These are phyloP conservation scores for Neurospora sp. DNA, from an alignment of 495 filamentous ascomycete genomes.

Conservation along the genomic window DNA sequence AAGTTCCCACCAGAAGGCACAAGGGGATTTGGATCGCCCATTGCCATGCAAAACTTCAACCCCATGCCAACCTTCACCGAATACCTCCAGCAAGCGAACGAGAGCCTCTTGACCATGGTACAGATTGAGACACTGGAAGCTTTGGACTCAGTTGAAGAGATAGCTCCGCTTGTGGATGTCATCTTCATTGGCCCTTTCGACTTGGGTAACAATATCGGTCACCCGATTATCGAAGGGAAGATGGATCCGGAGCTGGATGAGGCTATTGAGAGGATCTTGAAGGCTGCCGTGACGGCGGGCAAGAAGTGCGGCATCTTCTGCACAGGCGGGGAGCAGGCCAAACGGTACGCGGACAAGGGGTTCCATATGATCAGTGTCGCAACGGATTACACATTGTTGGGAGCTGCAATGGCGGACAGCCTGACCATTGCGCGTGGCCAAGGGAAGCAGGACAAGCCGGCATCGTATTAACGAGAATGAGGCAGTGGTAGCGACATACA, in stretches of 20 bases:
- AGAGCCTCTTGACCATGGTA: slow-evolving; percentile 57
- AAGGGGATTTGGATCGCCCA: slow-evolving; percentile 59
- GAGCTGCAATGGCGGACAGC: slow-evolving; percentile 31
- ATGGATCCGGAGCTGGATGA: slow-evolving; percentile 54
- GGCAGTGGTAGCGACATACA: background rate
- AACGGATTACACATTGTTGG: slow-evolving; percentile 49
- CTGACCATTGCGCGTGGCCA: slow-evolving; percentile 38
- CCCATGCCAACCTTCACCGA: slow-evolving; percentile 43
- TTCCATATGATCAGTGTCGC: slow-evolving; percentile 68
- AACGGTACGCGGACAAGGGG: slow-evolving; percentile 51
- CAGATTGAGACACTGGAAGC: slow-evolving; percentile 78
- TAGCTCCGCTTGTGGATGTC: slow-evolving; percentile 64
- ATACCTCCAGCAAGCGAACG: slow-evolving; percentile 69
- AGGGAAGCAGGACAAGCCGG: slow-evolving; percentile 16
- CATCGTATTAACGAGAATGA: slow-evolving; percentile 20
- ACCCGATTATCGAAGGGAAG: slow-evolving; percentile 51
- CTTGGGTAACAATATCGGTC: slow-evolving; percentile 64
- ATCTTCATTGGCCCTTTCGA: slow-evolving; percentile 75
- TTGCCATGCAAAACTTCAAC: slow-evolving; percentile 53
- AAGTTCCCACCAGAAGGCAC: slow-evolving; percentile 58
- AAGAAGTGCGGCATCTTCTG: slow-evolving; percentile 77
- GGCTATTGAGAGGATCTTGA: slow-evolving; percentile 54
- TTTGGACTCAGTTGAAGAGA: slow-evolving; percentile 58
- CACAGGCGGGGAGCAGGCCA: slow-evolving; percentile 54
- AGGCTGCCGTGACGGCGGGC: slow-evolving; percentile 52